Base-by-base conservation (phyloP, 768 basidiomycete species). In the Boletus sensibilis region DNA sequence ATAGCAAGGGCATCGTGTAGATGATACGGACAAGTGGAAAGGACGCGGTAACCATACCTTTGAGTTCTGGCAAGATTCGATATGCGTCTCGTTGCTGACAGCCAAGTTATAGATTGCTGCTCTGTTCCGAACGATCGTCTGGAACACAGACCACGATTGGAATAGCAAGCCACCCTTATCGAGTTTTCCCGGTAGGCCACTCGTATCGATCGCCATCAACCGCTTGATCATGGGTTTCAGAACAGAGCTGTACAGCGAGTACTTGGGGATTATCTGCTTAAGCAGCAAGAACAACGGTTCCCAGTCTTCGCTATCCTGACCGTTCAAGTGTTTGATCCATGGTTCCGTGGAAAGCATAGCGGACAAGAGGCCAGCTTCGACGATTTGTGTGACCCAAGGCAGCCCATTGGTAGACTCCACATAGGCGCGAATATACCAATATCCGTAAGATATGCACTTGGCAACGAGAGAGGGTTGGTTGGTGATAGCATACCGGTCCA, bases 341-440 rank as follows among this genome's bases (percentile, higher is more conserved):
- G 60, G 66, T 44, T 70, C 70, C 4, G 58, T 57, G 31, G 56
- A 63, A 39, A 72, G 68, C 41, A 72, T 46, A 9, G 68, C 49
- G 1, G 61, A 50, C 55, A 70, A 51, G 49, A 72, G 37, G 31
- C 64, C 64, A 35, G 68, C 61, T 45, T 68, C 61, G 39, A 70
- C 39, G 23, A 56, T 47, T 55, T 72, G 66, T 13, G 31, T 52
- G 44, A 70, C 35, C 68, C 70, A 70, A 50, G 64, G 57, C 4
- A 68, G 18, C 8, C 66, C 70, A 6, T 70, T 64, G 18, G 64
- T 57, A 33, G 53, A 61, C 45, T 72, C 68, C 33, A 64, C 57
- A n/a, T 62, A 66, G 6, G 61, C 56, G 10, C 70, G 70, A 41
- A 70, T 64, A 34, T 68, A 66, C 69, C 70, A 70, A 23, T 68